A percentile compares a stretch with the other conserved stretches of the same genome.
Evolutionary conservation across 2,329 filamentous ascomycete genomes (phyloP).

Genomic region (Chrysosporium queenslandicum): DNA sequence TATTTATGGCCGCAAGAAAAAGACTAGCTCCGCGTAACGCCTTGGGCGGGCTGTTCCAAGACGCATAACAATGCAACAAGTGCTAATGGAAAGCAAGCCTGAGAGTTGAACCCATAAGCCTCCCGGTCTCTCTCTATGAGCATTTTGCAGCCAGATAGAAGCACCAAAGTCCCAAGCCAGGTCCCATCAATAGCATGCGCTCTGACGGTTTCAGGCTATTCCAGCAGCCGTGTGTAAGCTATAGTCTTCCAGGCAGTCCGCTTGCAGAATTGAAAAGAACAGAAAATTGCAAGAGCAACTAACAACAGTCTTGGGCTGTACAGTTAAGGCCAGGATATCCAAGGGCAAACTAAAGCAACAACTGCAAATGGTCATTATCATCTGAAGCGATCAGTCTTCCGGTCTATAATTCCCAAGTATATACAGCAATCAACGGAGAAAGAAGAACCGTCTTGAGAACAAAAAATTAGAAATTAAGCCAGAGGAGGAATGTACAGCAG

Average conservation of each 20-base stretch:
- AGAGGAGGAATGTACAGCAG: neutral
- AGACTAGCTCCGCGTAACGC: neutral
- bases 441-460: neutral
- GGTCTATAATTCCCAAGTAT: slow-evolving; percentile 2
- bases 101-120: no score
- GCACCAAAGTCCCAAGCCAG: neutral
- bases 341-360: neutral
- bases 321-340: no score
- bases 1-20: neutral
- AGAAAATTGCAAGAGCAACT: neutral
- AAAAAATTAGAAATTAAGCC: neutral
- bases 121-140: no score
- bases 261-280: neutral
- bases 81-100: neutral
- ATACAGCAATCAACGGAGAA: neutral
- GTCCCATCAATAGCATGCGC: neutral
- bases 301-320: no score
- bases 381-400: neutral
- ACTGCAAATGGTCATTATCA: neutral
- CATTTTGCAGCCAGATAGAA: neutral
- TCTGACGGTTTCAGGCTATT: no score
- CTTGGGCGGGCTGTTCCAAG: neutral
- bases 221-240: no score
- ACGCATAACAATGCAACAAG: neutral
- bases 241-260: neutral